A percentile compares a stretch with the other conserved stretches of the same genome.
Conservation (phyloP, 2,329 filamentous ascomycete genomes). For the Paraphaeosphaeria sporulosa region DNA sequence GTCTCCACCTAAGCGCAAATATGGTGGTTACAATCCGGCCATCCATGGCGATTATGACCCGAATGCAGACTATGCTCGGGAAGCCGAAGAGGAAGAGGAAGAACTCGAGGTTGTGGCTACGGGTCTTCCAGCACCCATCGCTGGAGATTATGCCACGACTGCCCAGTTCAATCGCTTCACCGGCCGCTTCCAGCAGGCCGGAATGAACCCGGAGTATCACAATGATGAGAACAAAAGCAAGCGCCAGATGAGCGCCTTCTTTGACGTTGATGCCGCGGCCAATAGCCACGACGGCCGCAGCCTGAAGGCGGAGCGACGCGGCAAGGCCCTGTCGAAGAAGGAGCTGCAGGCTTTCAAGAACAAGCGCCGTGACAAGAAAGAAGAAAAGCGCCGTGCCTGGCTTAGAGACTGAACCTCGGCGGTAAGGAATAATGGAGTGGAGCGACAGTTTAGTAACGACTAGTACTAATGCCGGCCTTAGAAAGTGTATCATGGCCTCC, state of each 20-base stretch:
- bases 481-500: conserved; percentile 18
- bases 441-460: conserved; percentile 32
- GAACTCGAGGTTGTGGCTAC: conserved; percentile 38
- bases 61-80: conserved; percentile 85
- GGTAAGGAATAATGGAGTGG: conserved; percentile 37
- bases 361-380: conserved; percentile 86
- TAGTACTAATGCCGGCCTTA: conserved; percentile 44
- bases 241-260: conserved; percentile 92
- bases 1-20: conserved; percentile 50
- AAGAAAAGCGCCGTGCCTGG: conserved; percentile 94
- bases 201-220: conserved; percentile 75
- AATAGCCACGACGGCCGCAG: conserved; percentile 90
- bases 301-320: conserved; percentile 86
- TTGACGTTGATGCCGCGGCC: conserved; percentile 93
- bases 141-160: conserved; percentile 67
- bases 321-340: conserved; percentile 82
- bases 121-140: conserved; percentile 27
- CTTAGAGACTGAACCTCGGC: conserved; percentile 72
- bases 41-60: conserved; percentile 98
- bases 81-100: conserved; percentile 52
- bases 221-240: conserved; percentile 86
- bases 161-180: conserved; percentile 93
- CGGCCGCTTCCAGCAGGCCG: conserved; percentile 77
- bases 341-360: conserved; percentile 93
- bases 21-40: conserved; percentile 89